These are phyloP conservation scores for Macrolepiota fuliginosa DNA, from an alignment of 768 basidiomycete species.

Conservation along the genomic window DNA sequence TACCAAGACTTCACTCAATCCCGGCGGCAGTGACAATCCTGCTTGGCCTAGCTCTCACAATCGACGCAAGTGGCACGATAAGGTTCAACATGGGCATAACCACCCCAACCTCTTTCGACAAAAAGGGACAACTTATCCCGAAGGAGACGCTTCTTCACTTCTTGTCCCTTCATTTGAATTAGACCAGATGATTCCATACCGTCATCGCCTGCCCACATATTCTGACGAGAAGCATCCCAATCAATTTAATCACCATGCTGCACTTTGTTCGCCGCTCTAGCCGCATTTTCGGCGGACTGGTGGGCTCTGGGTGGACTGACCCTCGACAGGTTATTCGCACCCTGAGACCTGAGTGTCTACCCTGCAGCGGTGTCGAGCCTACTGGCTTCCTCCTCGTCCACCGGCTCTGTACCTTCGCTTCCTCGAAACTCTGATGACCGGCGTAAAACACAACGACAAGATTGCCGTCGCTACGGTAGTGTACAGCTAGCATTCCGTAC, in stretches of 20 bases:
- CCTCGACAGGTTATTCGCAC: background rate
- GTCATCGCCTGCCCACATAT: background rate
- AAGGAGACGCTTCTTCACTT: background rate
- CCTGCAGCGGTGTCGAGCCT: background rate
- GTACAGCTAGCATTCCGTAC: too few relatives aligned
- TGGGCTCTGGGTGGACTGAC: background rate
- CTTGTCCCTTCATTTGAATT: background rate
- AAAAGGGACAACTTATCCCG: background rate
- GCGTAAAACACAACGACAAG: background rate
- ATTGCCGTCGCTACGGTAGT: background rate
- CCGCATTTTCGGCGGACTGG: constrained; percentile 6
- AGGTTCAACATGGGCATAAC: background rate
- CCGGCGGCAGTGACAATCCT: background rate
- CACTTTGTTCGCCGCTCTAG: background rate
- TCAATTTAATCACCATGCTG: constrained; percentile 1
- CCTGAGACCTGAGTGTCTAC: constrained; percentile 2
- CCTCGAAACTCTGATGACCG: background rate
- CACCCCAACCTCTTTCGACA: background rate
- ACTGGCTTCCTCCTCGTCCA: background rate
- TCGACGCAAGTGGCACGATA: background rate
- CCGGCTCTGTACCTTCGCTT: background rate
- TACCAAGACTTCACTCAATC: background rate
- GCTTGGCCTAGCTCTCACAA: background rate
- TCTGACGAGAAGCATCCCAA: background rate
- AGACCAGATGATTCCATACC: background rate